Evolutionary conservation across 129 eudicot species (phyloP).

Genomic region (Artemisia argyi): DNA sequence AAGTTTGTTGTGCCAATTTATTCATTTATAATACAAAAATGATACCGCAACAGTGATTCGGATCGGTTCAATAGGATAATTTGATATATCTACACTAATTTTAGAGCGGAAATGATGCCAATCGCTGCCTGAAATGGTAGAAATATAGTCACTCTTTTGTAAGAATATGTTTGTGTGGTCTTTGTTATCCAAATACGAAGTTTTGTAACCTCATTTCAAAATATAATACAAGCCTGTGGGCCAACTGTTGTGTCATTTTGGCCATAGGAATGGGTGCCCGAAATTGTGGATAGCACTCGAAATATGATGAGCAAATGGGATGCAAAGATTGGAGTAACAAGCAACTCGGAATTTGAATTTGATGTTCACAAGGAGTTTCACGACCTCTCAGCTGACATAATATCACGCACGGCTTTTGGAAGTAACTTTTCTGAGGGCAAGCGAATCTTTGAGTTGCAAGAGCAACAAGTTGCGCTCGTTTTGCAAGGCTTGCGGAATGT

Average conservation of each 20-base stretch:
- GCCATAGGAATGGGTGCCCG: slow-evolving; percentile 78
- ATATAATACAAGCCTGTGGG: not conserved
- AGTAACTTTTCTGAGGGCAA: slow-evolving; percentile 77
- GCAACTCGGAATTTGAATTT: slow-evolving; percentile 48
- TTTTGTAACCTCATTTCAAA: not conserved
- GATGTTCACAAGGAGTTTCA: slow-evolving; percentile 71
- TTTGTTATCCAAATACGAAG: too few relatives aligned
- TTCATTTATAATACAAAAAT: too few relatives aligned
- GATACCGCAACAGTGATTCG: too few relatives aligned
- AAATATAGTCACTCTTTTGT: too few relatives aligned
- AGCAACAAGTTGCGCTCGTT: slow-evolving; percentile 60
- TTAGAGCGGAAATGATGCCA: too few relatives aligned
- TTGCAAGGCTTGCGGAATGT: slow-evolving; percentile 64
- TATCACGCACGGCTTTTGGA: slow-evolving; percentile 84
- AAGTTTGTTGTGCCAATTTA: too few relatives aligned
- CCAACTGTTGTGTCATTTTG: not conserved
- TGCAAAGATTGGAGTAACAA: slow-evolving; percentile 31
- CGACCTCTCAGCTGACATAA: slow-evolving; percentile 70
- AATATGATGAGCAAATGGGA: slow-evolving; percentile 69
- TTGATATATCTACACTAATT: too few relatives aligned
- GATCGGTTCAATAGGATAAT: too few relatives aligned
- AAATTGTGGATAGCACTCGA: slow-evolving; percentile 61
- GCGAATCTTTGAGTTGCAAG: slow-evolving; percentile 71
- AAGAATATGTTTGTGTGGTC: too few relatives aligned
- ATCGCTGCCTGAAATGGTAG: too few relatives aligned